These are phyloP conservation scores for Neonectria hederae DNA, from an alignment of 2,329 filamentous ascomycete species.

Conservation along the genomic window DNA sequence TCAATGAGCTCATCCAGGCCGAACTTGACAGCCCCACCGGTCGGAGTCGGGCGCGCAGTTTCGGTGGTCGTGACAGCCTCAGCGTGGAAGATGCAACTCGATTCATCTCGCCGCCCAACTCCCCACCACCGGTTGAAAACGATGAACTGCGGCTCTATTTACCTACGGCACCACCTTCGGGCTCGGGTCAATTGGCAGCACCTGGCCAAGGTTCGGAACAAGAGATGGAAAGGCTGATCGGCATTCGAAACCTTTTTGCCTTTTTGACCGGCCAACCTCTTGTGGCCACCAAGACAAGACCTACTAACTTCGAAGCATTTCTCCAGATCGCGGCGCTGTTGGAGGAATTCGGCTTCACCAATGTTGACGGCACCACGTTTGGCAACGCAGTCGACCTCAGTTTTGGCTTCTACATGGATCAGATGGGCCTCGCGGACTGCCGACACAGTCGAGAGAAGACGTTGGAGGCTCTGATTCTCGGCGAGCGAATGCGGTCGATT, in stretches of 20 bases:
- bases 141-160: conserved; percentile 64
- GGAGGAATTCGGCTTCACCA: conserved; percentile 66
- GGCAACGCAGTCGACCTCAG: conserved; percentile 69
- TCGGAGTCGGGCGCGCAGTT: conserved; percentile 55
- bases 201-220: conserved; percentile 46
- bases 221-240: conserved; percentile 65
- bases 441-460: conserved; percentile 86
- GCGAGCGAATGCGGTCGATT: conserved; percentile 84
- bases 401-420: conserved; percentile 80
- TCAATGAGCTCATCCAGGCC: conserved; percentile 61
- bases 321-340: conserved; percentile 63
- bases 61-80: conserved; percentile 58
- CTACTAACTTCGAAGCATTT: conserved; percentile 64
- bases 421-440: conserved; percentile 81
- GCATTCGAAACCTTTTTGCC: conserved; percentile 72
- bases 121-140: conserved; percentile 50
- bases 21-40: conserved; percentile 49
- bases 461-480: conserved; percentile 87
- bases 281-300: conserved; percentile 63
- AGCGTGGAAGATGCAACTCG: conserved; percentile 60
- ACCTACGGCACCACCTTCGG: conserved; percentile 55
- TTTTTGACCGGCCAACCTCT: conserved; percentile 71
- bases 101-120: conserved; percentile 48
- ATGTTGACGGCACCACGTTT: conserved; percentile 65
- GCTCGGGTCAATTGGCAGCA: conserved; percentile 46